phyloP scores from a whole-genome alignment of 176 grass and related monocot species.

The Aegilops speltoides region DNA sequence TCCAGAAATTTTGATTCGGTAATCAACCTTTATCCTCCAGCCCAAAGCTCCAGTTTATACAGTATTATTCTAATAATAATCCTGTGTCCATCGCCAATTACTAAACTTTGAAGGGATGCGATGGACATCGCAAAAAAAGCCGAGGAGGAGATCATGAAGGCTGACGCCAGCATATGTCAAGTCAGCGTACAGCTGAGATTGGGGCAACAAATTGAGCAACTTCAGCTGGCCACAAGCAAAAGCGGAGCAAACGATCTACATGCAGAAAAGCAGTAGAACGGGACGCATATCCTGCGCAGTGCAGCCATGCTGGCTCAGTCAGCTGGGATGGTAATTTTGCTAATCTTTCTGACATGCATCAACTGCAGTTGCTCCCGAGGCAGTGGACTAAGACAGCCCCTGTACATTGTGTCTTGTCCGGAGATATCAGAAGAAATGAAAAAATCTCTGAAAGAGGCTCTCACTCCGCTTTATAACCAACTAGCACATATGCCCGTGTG shows the following conservation, averaged over 20 bases:
- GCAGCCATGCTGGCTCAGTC: constrained; percentile 4
- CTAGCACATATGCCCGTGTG: too few species aligned
- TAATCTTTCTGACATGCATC: constrained; percentile 12
- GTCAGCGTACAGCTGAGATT: constrained; percentile 80
- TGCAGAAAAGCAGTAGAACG: constrained; percentile 13
- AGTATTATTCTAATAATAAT: not conserved
- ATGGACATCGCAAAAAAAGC: constrained; percentile 74
- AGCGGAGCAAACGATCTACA: not conserved
- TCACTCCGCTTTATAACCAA: too few species aligned
- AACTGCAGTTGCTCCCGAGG: constrained; percentile 13
- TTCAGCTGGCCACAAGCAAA: constrained; percentile 38
- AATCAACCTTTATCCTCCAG: constrained; percentile 29
- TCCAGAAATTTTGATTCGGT: constrained; percentile 69
- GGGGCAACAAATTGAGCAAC: constrained; percentile 61
- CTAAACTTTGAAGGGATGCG: constrained; percentile 60
- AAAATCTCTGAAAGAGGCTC: constrained; percentile 5
- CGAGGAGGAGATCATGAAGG: constrained; percentile 72
- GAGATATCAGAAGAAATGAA: not conserved
- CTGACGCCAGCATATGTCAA: constrained; percentile 72
- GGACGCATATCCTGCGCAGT: not conserved
- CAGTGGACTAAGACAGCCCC: constrained; percentile 7
- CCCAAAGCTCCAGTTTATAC: not conserved
- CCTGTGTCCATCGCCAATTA: constrained; percentile 14
- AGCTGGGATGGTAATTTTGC: constrained; percentile 1
- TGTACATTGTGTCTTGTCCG: constrained; percentile 19